phyloP scores from a whole-genome alignment of 1,139 yeast genomes.

The Candida sp. region DNA sequence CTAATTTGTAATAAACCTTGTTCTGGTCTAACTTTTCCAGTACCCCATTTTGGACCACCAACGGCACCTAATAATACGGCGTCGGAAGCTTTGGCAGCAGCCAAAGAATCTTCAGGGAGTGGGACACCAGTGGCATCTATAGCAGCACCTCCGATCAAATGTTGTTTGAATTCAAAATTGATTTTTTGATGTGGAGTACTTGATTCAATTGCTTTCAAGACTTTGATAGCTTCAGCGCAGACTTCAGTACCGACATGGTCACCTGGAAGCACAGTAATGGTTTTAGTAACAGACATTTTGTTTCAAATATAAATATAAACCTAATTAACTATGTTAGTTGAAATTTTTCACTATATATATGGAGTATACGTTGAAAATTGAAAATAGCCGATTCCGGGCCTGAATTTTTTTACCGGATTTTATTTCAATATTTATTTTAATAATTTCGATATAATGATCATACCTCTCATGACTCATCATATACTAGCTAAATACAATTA shows the following conservation, averaged over 20 bases:
- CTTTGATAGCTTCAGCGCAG: slow-evolving; percentile 87
- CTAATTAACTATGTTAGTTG: neutral
- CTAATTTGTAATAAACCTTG: slow-evolving; percentile 93
- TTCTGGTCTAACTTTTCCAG: slow-evolving; percentile 93
- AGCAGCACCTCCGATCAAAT: slow-evolving; percentile 97
- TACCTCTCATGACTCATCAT: neutral
- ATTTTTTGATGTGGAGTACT: slow-evolving; percentile 52
- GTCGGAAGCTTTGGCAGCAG: slow-evolving; percentile 83
- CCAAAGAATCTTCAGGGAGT: slow-evolving; percentile 82
- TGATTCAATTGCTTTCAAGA: slow-evolving; percentile 70
- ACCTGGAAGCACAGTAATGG: slow-evolving; percentile 86
- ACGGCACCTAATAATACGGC: slow-evolving; percentile 97
- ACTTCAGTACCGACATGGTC: slow-evolving; percentile 97
- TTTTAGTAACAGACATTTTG: slow-evolving; percentile 40
- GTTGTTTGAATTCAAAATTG: slow-evolving; percentile 73
- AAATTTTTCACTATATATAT: neutral
- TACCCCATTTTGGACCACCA: slow-evolving; percentile 99
- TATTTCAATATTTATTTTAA: too few species aligned
- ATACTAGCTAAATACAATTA: neutral
- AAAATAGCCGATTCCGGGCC: slow-evolving; percentile 1
- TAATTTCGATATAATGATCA: neutral
- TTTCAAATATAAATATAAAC: neutral
- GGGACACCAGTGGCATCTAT: slow-evolving; percentile 96
- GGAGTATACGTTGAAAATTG: neutral
- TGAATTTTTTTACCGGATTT: neutral